Percentiles rank a stretch among this genome's conserved stretches.
phyloP scores from a whole-genome alignment of 2,329 filamentous ascomycete species.

The Conoideocrella luteorostrata region DNA sequence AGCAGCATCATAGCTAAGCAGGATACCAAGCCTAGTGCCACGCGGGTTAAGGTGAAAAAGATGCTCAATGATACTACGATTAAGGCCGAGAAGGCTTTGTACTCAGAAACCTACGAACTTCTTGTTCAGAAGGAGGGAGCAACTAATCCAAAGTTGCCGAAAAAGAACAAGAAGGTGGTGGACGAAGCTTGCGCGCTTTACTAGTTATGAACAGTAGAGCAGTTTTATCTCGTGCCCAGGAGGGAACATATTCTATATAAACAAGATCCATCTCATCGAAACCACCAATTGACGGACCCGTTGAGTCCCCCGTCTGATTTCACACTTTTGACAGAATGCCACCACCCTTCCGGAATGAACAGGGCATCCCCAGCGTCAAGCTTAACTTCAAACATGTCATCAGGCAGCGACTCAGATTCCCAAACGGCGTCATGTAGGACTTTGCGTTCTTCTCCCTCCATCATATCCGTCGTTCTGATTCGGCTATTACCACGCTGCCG shows the following conservation, averaged over 20 bases:
- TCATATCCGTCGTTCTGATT: conserved; percentile 82
- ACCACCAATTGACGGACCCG: conserved; percentile 41
- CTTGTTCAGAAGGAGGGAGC: too few relatives aligned
- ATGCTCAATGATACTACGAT: too few relatives aligned
- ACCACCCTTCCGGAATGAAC: conserved; percentile 39
- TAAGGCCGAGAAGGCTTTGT: too few relatives aligned
- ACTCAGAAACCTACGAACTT: too few relatives aligned
- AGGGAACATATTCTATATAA: background rate
- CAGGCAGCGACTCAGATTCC: conserved; percentile 32
- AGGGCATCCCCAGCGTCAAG: conserved; percentile 47
- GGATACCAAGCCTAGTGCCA: too few relatives aligned
- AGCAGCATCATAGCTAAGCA: too few relatives aligned
- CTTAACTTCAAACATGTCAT: conserved; percentile 42
- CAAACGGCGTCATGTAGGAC: conserved; percentile 66
- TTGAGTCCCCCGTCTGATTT: conserved; percentile 29
- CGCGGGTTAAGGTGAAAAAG: too few relatives aligned
- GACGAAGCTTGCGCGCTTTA: too few relatives aligned
- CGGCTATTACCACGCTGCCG: conserved; percentile 33
- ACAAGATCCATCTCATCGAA: conserved; percentile 22
- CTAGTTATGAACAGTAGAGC: too few relatives aligned
- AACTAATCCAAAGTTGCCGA: too few relatives aligned
- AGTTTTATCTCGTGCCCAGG: too few relatives aligned
- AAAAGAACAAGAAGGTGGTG: too few relatives aligned
- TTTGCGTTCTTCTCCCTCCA: conserved; percentile 67
- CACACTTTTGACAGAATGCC: conserved; percentile 38